Conservation (phyloP, 2,329 filamentous ascomycete genomes). For the Claviceps africana region DNA sequence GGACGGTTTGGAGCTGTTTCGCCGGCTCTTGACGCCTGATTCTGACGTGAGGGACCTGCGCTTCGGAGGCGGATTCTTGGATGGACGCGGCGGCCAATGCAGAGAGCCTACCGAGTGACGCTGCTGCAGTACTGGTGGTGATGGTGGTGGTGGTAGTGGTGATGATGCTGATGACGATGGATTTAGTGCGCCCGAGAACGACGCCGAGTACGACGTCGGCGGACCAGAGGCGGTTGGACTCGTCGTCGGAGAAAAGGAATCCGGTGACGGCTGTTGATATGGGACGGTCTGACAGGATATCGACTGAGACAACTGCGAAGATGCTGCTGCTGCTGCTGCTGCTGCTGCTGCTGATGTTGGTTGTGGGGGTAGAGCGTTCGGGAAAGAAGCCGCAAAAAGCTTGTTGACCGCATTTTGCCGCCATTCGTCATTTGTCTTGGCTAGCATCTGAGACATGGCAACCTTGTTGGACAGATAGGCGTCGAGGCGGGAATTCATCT, state of each 20-base stretch:
- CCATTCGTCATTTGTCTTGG: conserved; percentile 22
- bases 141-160: background rate
- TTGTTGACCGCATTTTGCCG: conserved; percentile 32
- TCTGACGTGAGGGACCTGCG: background rate
- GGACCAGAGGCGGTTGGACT: background rate
- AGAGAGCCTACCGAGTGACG: background rate
- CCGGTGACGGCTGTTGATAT: conserved; percentile 2
- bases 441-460: conserved; percentile 28
- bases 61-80: background rate
- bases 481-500: conserved; percentile 48
- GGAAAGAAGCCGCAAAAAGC: conserved; percentile 33
- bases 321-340: conserved; percentile 9
- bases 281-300: conserved; percentile 1
- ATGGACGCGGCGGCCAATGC: background rate
- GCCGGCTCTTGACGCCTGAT: background rate
- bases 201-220: conserved; percentile 1
- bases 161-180: background rate
- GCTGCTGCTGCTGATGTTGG: no score
- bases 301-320: conserved; percentile 8
- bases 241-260: background rate
- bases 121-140: background rate
- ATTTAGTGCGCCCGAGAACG: background rate
- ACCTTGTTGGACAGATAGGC: conserved; percentile 28
- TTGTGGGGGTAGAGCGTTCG: conserved; percentile 20
- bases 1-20: conserved; percentile 1